A percentile compares a stretch with the other conserved stretches of the same genome.
Conservation (phyloP, 2,329 filamentous ascomycete genomes). For the Apiospora sp. region DNA sequence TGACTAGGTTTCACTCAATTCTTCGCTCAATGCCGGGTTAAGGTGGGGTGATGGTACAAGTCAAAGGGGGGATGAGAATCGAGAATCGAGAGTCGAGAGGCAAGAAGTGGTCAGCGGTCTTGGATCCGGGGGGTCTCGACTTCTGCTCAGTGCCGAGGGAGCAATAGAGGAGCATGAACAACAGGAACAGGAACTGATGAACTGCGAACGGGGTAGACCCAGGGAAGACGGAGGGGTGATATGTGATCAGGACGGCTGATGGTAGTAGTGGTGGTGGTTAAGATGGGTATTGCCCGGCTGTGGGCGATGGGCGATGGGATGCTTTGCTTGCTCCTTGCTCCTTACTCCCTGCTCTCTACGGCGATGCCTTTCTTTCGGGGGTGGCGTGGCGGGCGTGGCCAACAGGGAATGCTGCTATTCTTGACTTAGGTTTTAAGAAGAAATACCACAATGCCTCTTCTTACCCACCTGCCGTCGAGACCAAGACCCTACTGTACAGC, state of each 20-base stretch:
- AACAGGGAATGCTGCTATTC: conserved; percentile 10
- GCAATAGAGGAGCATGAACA: conserved; percentile 2
- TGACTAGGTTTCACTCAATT: conserved; percentile 19
- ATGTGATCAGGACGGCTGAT: conserved; percentile 5
- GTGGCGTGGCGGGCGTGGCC: conserved; percentile 3
- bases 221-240: conserved; percentile 16
- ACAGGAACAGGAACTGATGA: conserved; percentile 19
- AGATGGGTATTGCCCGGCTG: conserved; percentile 6
- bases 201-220: conserved; percentile 8
- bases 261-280: not conserved
- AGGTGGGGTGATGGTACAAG: conserved; percentile 1
- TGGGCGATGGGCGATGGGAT: not conserved
- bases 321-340: not conserved
- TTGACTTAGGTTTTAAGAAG: conserved; percentile 5
- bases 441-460: not conserved
- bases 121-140: not conserved
- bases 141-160: not conserved
- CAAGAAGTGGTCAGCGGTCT: not conserved
- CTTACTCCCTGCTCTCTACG: not conserved
- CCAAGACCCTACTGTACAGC: not conserved
- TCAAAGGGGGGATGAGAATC: conserved; percentile 25
- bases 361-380: not conserved
- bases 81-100: conserved; percentile 25
- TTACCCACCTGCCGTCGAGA: not conserved
- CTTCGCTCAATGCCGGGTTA: conserved; percentile 7